Base-by-base conservation (phyloP, 306 rosid species). In the Cucumis cinereus region DNA sequence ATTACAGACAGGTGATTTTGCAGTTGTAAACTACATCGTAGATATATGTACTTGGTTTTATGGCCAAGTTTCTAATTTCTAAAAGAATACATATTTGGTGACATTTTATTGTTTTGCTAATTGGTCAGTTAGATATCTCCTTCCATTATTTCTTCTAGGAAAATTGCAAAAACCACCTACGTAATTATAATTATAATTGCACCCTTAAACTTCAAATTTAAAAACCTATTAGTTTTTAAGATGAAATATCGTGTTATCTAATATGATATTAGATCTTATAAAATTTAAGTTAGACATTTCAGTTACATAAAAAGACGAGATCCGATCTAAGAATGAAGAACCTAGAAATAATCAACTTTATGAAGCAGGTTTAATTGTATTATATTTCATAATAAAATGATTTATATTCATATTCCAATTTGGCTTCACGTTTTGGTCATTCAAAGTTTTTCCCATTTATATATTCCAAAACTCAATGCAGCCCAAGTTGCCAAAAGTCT, bases 361-460 rank as follows among this genome's bases (percentile, higher is more conserved):
- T 41, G 2, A 41, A 41, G 47, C n/a, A n/a, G n/a, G n/a, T 26
- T 26, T 1, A 30, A 30, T 30, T 45, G 4, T 11, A 13, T 45
- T 45, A 3, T 10, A 45, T 45, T 45, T 47, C 17, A 40, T 9
- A 9, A 40, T 40, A 40, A 47, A 5, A 15, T 14, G 1, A 6
- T 47, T 16, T 50, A 50, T 0, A 15, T 23, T 62, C 50, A 64
- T 38, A 64, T 64, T 64, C 9, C 12, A 19, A 10, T 64, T 36
- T 70, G 75, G 75, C 38, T 45, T 23, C 74, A 69, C 74, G 74
- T 69, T 69, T 69, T 8, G 55, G 23, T 15, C 59, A 16, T 71
- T 71, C 15, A 71, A 23, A 71, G 26, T 15, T 16, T 6, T 16
- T 1, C 16, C 33, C 33, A 30, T 43, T 38, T 22, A 13, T n/a